Base-by-base conservation (phyloP, 2,329 filamentous ascomycete species). In the Endothia cerciana region DNA sequence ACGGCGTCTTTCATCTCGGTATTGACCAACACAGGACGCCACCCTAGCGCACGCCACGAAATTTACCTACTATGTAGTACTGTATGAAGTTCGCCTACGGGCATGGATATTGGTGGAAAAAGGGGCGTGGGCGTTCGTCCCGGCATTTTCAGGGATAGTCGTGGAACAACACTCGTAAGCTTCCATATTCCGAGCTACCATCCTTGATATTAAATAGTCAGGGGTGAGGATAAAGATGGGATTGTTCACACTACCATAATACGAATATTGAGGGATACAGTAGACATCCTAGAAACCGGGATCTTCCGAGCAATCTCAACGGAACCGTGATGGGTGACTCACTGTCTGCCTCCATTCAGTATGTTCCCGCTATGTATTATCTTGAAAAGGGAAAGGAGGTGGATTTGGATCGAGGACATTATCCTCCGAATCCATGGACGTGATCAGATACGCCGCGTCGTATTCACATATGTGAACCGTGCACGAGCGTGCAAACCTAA, bases 41-140 rank as follows among this genome's bases (percentile, higher is more conserved):
- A 51, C 47, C 47, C 47, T 15, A 25, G 47, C 47, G 11, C 47
- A 28, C 25, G 22, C 28, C 47, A 51, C 22, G 13, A 15, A 8
- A 51, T n/a, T n/a, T n/a, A n/a, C n/a, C n/a, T n/a, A 49, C 10
- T 22, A 22, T 25, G 19, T 11, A 49, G 45, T 25, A 49, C 10
- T 49, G 22, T 15, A 22, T 51, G 22, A 51, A 51, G 25, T 25
- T 51, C 22, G 10, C 8, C 22, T 30, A 7, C 11, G 25, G 15
- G 28, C 47, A 28, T 17, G 25, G 28, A 51, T 30, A 51, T 51
- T 28, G 47, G 47, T 51, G 22, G 47, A 51, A 51, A 51, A 51
- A 7, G 13, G 25, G 25, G 22, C 11, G 47, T 22, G 47, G 47
- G 47, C 4, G 5, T 7, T 5, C 13, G 45, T n/a, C 17, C 47